A percentile compares a stretch with the other conserved stretches of the same genome.
phyloP scores from a whole-genome alignment of 2,329 filamentous ascomycete species.

The Colletotrichum simmondsii region DNA sequence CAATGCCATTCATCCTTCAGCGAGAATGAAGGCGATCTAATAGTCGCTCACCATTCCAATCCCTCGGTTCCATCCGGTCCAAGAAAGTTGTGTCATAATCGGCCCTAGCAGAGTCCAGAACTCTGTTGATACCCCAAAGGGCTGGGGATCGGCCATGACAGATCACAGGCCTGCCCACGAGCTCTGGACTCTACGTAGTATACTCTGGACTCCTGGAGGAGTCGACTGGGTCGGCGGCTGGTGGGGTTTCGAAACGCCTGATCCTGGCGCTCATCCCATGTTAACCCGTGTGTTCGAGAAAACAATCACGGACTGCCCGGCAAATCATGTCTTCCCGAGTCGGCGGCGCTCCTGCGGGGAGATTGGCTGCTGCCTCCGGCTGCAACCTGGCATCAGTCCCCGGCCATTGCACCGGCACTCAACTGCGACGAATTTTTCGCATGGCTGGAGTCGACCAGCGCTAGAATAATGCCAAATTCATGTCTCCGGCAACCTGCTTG shows the following conservation, averaged over 20 bases:
- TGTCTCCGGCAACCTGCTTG: neutral
- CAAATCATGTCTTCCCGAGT: constrained; percentile 10
- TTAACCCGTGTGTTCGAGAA: constrained; percentile 1
- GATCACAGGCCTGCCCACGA: constrained; percentile 11
- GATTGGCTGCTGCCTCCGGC: constrained; percentile 17
- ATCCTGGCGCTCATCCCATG: constrained; percentile 23
- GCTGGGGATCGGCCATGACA: constrained; percentile 17
- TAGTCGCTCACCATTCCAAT: constrained; percentile 7
- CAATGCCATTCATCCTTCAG: constrained; percentile 9
- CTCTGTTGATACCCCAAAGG: neutral
- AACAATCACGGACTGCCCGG: constrained; percentile 5
- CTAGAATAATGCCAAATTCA: constrained; percentile 13
- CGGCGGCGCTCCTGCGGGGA: neutral
- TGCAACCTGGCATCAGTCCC: constrained; percentile 4
- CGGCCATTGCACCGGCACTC: neutral
- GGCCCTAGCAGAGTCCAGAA: constrained; percentile 5
- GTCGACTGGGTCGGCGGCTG: constrained; percentile 4
- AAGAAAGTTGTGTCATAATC: neutral
- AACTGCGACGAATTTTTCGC: neutral
- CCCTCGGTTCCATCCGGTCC: neutral
- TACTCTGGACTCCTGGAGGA: neutral
- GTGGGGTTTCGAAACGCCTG: constrained; percentile 20
- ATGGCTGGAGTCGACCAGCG: neutral
- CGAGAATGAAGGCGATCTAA: neutral
- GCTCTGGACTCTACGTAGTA: neutral